These are phyloP conservation scores for Trichoderma afroharzianum DNA, from an alignment of 2,329 filamentous ascomycete species.

Conservation along the genomic window DNA sequence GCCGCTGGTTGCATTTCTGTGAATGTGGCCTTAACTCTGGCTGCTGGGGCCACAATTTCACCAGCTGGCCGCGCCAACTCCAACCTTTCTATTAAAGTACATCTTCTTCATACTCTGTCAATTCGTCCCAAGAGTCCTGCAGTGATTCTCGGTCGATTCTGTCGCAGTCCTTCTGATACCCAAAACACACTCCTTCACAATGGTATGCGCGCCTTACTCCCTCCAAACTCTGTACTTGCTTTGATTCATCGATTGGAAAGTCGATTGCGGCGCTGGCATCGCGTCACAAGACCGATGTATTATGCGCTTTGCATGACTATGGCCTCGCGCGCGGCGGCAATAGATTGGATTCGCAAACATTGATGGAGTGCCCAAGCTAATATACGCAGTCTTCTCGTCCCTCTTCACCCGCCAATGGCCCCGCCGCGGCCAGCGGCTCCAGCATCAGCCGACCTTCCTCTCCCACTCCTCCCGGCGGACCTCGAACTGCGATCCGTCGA, in stretches of 20 bases:
- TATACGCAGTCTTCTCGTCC: slow-evolving; percentile 50
- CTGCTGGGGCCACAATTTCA: slow-evolving; percentile 29
- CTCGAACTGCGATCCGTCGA: slow-evolving; percentile 90
- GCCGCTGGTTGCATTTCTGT: slow-evolving; percentile 31
- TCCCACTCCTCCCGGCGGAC: slow-evolving; percentile 85
- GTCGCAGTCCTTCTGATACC: slow-evolving; percentile 19
- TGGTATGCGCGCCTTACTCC: slow-evolving; percentile 29
- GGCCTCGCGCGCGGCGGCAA: background rate
- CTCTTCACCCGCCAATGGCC: slow-evolving; percentile 55
- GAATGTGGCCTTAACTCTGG: slow-evolving; percentile 44
- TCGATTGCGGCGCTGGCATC: slow-evolving; percentile 8
- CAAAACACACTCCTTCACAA: slow-evolving; percentile 24
- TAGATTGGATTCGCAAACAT: background rate
- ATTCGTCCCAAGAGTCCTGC: slow-evolving; percentile 33
- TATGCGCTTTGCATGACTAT: background rate
- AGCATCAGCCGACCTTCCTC: slow-evolving; percentile 76
- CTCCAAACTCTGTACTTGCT: background rate
- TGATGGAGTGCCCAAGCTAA: background rate
- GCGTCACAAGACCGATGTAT: slow-evolving; percentile 6
- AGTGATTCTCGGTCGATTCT: slow-evolving; percentile 30
- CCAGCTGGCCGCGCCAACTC: slow-evolving; percentile 21
- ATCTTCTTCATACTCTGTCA: slow-evolving; percentile 22
- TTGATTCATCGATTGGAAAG: background rate
- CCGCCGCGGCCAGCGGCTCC: slow-evolving; percentile 61
- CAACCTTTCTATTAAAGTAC: slow-evolving; percentile 20